phyloP scores from a whole-genome alignment of 495 filamentous ascomycete species.

The Acidiella bohemica region DNA sequence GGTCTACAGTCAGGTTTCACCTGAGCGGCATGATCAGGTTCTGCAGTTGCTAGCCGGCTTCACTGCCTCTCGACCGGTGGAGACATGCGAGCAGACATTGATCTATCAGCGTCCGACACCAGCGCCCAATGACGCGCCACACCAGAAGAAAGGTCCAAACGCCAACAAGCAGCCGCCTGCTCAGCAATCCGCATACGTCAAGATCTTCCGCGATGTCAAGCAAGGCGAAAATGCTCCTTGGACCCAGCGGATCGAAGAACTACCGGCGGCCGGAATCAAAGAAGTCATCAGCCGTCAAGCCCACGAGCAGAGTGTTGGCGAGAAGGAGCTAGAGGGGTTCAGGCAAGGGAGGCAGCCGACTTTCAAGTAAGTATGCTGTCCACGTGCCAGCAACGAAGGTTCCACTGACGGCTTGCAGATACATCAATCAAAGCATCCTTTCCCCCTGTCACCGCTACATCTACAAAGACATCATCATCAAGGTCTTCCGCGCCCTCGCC shows the following conservation, averaged over 20 bases:
- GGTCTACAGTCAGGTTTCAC: constrained; percentile 37
- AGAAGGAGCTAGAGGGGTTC: constrained; percentile 8
- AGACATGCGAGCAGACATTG: constrained; percentile 45
- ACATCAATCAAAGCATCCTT: constrained; percentile 6
- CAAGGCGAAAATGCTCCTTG: background rate
- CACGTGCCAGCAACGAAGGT: background rate
- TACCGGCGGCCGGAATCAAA: constrained; percentile 32
- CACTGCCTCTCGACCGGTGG: constrained; percentile 51
- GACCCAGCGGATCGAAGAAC: constrained; percentile 22
- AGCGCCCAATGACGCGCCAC: constrained; percentile 24
- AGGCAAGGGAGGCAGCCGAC: background rate
- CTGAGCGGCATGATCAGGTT: constrained; percentile 40
- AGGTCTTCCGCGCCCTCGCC: constrained; percentile 22
- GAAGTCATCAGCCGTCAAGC: constrained; percentile 6
- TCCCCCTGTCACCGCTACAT: constrained; percentile 29
- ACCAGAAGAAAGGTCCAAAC: constrained; percentile 24
- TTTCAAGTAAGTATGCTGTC: constrained; percentile 8
- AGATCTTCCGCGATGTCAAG: constrained; percentile 7
- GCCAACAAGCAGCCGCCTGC: background rate
- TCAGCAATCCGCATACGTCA: constrained; percentile 1
- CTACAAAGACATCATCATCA: constrained; percentile 33
- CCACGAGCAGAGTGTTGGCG: background rate
- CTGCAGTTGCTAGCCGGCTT: constrained; percentile 55
- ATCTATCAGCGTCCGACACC: constrained; percentile 49
- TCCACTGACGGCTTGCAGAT: background rate